Evolutionary conservation across 805 yeast genomes (phyloP), one percentile per base, ranked within the genome.

Genomic region (Lachancea sp.): DNA sequence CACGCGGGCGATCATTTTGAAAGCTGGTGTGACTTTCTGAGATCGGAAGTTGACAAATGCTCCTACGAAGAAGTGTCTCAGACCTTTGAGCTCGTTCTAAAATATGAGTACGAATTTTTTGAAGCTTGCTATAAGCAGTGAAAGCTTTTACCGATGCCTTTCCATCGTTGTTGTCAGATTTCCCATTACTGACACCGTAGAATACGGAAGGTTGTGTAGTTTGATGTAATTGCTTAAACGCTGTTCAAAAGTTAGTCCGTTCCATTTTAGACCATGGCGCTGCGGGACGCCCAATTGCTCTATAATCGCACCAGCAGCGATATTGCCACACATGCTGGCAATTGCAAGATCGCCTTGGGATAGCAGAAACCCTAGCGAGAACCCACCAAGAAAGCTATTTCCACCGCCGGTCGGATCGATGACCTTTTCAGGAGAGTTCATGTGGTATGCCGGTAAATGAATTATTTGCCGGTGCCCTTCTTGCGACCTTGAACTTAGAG

Each of bases 371-470:
- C 81, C 93, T 1, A 82, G 67, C 9, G 82, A 75, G 45, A 88
- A 75, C 0, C 85, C 95, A 1, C 96, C 97, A 42, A 87, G 77
- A 59, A 84, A 89, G 0, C 95, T 74, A 58, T 90, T 95, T 0
- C 98, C 98, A 15, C 95, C 96, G 0, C 98, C 98, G 0, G 97
- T 90, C 2, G 96, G 95, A 62, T 90, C 98, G 1, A 85, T 69
- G 0, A 89, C 89, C 39, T 62, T 60, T 52, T 57, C 59, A 2
- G 56, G 55, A 3, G 57, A 54, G 17, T 65, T 68, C 11, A 57
- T 61, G 57, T 89, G 95, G 61, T 83, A 91, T 1, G 96, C 86
- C 0, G 93, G 90, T 18, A 78, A 72, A 78, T 85, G 77, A 12
- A 42, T 20, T 5, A 50, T 40, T 3, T 39, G 38, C 25, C 54